Base-by-base conservation (phyloP, 192 early-diverging fungal species). In the Jimgerdemannia lactiflua region DNA sequence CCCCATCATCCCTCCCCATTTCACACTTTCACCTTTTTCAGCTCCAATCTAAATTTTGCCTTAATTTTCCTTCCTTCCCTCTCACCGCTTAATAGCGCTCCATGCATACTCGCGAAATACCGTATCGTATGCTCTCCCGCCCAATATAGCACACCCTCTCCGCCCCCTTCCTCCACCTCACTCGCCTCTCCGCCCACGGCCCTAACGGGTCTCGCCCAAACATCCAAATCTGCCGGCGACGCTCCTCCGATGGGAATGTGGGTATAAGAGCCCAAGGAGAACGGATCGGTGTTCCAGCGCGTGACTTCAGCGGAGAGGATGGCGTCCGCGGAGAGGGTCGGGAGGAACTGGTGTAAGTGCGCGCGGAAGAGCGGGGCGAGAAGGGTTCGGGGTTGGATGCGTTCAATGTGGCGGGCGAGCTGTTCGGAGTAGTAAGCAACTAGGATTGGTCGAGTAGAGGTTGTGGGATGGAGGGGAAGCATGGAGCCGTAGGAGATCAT, bases 71-170 rank as follows among this genome's bases (percentile, higher is more conserved):
- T n/a, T 4, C 81, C 83, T 43, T 74, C 83, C 17, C 74, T 71
- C 4, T 73, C 70, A 43, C 85, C 85, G 3, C 76, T 75, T 75
- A 84, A 73, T n/a, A 86, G 20, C 11, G 84, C 84, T 3, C 84
- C 84, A 82, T 86, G 84, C 8, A 86, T 77, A 63, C 80, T 82
- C 2, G 79, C 83, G 19, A 86, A 86, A n/a, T 70, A 74, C n/a
- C 70, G 65, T 0, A 79, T 77, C 4, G 80, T 82, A 72, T 86
- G 83, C 42, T 86, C 85, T 3, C 85, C 85, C 4, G 85, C 85
- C 76, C 83, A 84, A 66, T 80, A 81, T 11, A 86, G 40, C 3
- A 79, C 59, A 29, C 84, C 79, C 20, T 42, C 40, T 19, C 72
- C 75, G 42, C 63, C 43, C 72, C 74, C 74, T 40, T 74, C 78